Base-by-base conservation (phyloP, 768 basidiomycete species). In the Holtermannia corniformis region DNA sequence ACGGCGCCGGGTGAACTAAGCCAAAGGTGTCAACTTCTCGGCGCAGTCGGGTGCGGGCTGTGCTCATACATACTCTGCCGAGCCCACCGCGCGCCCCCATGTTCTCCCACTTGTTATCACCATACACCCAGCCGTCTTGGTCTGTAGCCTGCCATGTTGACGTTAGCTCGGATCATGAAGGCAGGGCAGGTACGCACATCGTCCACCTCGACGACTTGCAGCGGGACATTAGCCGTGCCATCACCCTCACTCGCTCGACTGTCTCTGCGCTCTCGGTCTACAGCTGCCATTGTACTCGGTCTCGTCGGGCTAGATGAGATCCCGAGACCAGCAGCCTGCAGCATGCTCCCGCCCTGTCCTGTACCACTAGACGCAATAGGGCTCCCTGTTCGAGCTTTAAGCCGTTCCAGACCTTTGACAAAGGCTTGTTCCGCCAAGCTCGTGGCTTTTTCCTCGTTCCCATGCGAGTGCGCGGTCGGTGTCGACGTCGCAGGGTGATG, bases 41-140 rank as follows among this genome's bases (percentile, higher is more conserved):
- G 37, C 23, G 27, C 44, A 22, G 13, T n/a, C 16, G 24, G 13
- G 20, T 12, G 3, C 23, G 10, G 42, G 27, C 24, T 21, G 25
- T 41, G 40, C 11, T 23, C 13, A 3, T 4, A 61, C 65, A 56
- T 43, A 73, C 72, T 76, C 91, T 91, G 70, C 90, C 86, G 74
- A 92, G 80, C 4, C 88, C 87, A 45, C 87, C 87, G 60, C 83
- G 85, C 51, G 76, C 75, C 50, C 81, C 82, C 43, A 79, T 76
- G 19, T 75, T 78, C 65, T 95, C 90, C 91, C 91, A 96, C 69
- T 95, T 93, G 70, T 96, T 96, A 61, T 92, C 91, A 1, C 83
- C 85, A 63, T 90, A 95, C 4, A 90, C 79, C 91, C 91, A 96
- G 3, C 91, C 91, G 55, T 92, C 88, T 3, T 77, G 67, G 66